phyloP scores from a whole-genome alignment of 176 grass and related monocot species.

The Oryza glumipatula region DNA sequence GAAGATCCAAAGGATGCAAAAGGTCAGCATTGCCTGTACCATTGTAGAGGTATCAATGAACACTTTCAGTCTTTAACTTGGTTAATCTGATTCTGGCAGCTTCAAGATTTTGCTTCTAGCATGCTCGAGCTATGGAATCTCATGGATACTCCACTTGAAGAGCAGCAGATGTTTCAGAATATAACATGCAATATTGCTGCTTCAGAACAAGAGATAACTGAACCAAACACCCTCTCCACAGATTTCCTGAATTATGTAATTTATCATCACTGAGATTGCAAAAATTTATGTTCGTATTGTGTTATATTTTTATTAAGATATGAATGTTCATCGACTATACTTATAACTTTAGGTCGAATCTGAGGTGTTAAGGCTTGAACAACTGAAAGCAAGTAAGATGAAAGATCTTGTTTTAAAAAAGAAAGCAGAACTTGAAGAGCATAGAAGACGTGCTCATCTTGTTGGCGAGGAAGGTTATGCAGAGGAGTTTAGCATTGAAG shows the following conservation, averaged over 20 bases:
- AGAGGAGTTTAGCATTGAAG: conserved; percentile 67
- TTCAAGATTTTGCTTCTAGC: conserved; percentile 83
- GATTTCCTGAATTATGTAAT: conserved; percentile 78
- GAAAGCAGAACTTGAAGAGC: conserved; percentile 78
- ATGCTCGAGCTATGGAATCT: conserved; percentile 93
- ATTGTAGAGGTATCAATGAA: background rate
- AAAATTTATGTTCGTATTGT: conserved; percentile 6
- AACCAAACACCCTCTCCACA: conserved; percentile 67
- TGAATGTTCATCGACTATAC: conserved; percentile 23
- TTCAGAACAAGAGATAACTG: conserved; percentile 79
- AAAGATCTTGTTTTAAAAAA: conserved; percentile 90
- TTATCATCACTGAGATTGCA: conserved; percentile 27
- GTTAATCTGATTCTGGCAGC: conserved; percentile 45
- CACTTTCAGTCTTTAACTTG: conserved; percentile 15
- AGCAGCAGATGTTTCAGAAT: conserved; percentile 85
- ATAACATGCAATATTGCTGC: conserved; percentile 77
- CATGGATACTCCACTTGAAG: conserved; percentile 89
- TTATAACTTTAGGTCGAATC: conserved; percentile 66
- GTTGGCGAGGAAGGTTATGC: conserved; percentile 60
- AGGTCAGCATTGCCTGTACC: conserved; percentile 49
- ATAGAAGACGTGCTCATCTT: conserved; percentile 66
- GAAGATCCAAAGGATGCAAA: conserved; percentile 85
- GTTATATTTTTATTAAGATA: conserved; percentile 2
- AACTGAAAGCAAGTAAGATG: conserved; percentile 84
- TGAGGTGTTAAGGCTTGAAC: conserved; percentile 85